phyloP scores from a whole-genome alignment of 1,284 basidiomycete species.

The Cryptococcus neoformans region DNA sequence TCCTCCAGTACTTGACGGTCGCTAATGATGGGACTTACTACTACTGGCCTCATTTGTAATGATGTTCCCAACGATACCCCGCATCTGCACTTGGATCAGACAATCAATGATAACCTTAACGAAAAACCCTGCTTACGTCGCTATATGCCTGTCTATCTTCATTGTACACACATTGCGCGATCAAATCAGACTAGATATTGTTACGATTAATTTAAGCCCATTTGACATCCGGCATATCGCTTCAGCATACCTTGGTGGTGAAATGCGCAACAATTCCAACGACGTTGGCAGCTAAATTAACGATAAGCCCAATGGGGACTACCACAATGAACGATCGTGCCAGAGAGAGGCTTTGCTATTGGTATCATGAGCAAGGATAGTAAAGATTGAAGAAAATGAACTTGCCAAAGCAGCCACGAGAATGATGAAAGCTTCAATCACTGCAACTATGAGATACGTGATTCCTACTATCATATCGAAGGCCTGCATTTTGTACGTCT shows the following conservation, averaged over 20 bases:
- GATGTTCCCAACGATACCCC: conserved; percentile 9
- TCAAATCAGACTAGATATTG: conserved; percentile 52
- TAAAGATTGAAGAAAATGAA: conserved; percentile 6
- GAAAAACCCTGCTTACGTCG: conserved; percentile 11
- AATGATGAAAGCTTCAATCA: conserved; percentile 61
- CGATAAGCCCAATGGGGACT: conserved; percentile 55
- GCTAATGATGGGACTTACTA: conserved; percentile 36
- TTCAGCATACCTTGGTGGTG: conserved; percentile 55
- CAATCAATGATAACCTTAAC: too few relatives aligned
- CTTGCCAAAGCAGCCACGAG: conserved; percentile 58
- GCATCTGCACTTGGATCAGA: conserved; percentile 3
- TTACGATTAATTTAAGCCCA: background rate
- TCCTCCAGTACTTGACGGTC: background rate
- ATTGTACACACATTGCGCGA: conserved; percentile 54
- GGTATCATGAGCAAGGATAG: background rate
- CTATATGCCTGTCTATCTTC: conserved; percentile 43
- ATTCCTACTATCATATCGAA: conserved; percentile 31
- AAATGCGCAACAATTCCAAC: conserved; percentile 64
- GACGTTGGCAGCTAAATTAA: conserved; percentile 58
- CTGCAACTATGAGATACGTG: conserved; percentile 53
- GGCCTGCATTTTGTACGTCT: conserved; percentile 19
- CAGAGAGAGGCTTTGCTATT: conserved; percentile 60
- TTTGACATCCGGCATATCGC: background rate
- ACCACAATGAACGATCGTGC: conserved; percentile 59
- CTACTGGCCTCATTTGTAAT: conserved; percentile 4